Evolutionary conservation across 768 basidiomycete genomes (phyloP).

Genomic region (Calocybe gangraenosa): DNA sequence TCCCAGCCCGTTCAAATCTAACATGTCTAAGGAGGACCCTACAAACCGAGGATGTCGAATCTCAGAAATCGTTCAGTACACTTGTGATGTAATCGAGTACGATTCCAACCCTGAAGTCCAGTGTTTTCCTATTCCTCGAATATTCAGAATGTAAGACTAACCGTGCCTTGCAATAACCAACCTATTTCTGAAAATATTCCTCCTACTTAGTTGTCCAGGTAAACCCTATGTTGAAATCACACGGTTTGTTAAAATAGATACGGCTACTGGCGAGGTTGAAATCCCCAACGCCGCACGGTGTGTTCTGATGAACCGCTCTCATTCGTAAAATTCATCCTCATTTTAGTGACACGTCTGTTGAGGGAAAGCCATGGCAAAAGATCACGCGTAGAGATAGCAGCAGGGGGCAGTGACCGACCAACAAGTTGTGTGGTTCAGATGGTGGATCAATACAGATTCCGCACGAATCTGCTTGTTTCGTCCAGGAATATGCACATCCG

Average conservation of each 20-base stretch:
- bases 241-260: conserved; percentile 43
- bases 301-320: conserved; percentile 12
- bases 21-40: conserved; percentile 3
- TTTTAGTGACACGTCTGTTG: conserved; percentile 23
- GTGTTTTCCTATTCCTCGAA: conserved; percentile 72
- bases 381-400: conserved; percentile 9
- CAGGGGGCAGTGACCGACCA: background rate
- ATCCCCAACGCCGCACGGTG: conserved; percentile 41
- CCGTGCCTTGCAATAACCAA: conserved; percentile 1
- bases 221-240: conserved; percentile 71
- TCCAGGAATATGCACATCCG: too few species aligned
- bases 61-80: conserved; percentile 70
- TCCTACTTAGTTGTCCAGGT: conserved; percentile 52
- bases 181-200: background rate
- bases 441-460: too few species aligned
- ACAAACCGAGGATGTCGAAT: conserved; percentile 45
- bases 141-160: conserved; percentile 64
- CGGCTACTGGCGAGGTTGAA: conserved; percentile 44
- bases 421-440: too few species aligned
- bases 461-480: too few species aligned
- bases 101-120: conserved; percentile 31
- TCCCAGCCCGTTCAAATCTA: too few species aligned
- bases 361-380: conserved; percentile 19
- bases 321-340: background rate
- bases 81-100: conserved; percentile 42